Conservation (phyloP, 352 stramenopile species). For the Phytopythium helicoides region DNA sequence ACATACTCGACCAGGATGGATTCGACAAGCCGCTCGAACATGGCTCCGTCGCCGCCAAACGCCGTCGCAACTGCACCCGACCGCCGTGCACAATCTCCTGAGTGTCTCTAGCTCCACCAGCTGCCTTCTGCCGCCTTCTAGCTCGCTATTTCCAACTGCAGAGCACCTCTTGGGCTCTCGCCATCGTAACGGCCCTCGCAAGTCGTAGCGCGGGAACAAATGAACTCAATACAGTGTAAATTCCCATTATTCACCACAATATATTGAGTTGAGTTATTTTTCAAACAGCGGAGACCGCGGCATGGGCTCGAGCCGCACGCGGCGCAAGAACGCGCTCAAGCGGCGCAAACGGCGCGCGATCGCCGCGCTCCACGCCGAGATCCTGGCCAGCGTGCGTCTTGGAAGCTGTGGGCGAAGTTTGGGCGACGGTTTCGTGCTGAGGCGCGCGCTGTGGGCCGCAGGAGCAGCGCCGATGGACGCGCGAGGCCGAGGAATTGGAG, state of each 20-base stretch:
- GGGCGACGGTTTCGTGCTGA: too few species aligned
- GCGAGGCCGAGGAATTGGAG: conserved; percentile 44
- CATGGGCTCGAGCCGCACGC: conserved; percentile 55
- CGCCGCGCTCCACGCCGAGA: conserved; percentile 47
- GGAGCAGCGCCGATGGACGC: conserved; percentile 39
- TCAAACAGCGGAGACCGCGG: neutral
- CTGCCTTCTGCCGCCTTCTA: too few species aligned
- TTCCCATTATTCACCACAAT: too few species aligned
- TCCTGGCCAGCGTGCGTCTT: conserved; percentile 34
- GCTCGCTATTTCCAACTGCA: too few species aligned
- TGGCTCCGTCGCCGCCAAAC: conserved; percentile 11
- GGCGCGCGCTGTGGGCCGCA: conserved; percentile 12
- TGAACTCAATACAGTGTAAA: too few species aligned
- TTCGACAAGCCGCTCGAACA: conserved; percentile 87
- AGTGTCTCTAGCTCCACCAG: too few species aligned
- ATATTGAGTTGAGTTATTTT: neutral
- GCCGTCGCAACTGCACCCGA: too few species aligned
- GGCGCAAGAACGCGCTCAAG: conserved; percentile 81
- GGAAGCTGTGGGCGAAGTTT: neutral
- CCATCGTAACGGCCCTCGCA: too few species aligned
- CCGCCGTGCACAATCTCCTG: too few species aligned
- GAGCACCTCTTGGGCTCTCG: too few species aligned
- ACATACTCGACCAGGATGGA: conserved; percentile 86
- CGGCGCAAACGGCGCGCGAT: conserved; percentile 65
- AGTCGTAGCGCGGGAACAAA: too few species aligned